Evolutionary conservation across 768 basidiomycete genomes (phyloP).

Genomic region (Suillus subaureus): DNA sequence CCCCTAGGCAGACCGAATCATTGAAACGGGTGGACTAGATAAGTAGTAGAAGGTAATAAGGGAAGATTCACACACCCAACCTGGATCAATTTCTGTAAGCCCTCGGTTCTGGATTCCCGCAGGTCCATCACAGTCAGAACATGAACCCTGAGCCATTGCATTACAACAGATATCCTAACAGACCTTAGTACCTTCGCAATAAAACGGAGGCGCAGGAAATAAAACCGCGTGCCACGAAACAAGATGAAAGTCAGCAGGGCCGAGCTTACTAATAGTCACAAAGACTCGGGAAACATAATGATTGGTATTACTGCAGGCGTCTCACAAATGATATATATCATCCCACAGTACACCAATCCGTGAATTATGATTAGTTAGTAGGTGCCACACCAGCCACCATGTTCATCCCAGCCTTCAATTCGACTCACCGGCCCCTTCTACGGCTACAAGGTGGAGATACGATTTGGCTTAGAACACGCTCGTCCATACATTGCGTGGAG

Average conservation of each 20-base stretch:
- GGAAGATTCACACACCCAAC: neutral
- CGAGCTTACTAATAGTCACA: neutral
- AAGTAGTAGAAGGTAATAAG: too few species aligned
- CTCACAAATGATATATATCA: neutral
- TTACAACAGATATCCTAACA: too few species aligned
- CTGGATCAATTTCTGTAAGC: neutral
- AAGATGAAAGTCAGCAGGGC: too few species aligned
- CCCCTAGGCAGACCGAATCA: neutral
- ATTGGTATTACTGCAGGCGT: neutral
- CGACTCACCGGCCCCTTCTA: neutral
- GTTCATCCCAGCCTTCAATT: neutral
- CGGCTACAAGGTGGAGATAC: neutral
- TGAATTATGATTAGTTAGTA: too few species aligned
- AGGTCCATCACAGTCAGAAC: too few species aligned
- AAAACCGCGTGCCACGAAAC: too few species aligned
- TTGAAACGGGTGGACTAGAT: too few species aligned
- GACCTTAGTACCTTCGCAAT: too few species aligned
- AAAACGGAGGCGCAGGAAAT: too few species aligned
- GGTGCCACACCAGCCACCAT: neutral
- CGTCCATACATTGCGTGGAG: neutral
- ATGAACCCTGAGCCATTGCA: too few species aligned
- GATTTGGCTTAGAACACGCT: neutral
- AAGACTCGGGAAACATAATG: neutral
- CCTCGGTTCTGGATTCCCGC: too few species aligned
- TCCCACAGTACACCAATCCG: too few species aligned